Evolutionary conservation across 306 rosid species (phyloP), one percentile per base, ranked within the genome.

Genomic region (Dalbergia cochinchinensis): DNA sequence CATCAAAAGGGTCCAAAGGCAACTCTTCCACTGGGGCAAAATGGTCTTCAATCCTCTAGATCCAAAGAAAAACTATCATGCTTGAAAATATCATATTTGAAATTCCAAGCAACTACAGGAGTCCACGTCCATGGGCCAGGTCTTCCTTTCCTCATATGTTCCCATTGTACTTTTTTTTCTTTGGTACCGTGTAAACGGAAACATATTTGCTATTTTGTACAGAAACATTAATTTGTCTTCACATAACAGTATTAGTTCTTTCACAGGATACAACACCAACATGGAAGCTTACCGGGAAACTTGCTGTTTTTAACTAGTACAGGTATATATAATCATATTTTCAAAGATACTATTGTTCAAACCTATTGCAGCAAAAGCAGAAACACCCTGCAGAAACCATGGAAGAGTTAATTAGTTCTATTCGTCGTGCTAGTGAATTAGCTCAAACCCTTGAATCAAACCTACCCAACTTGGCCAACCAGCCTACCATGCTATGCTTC

Each of bases 71-170:
- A 37, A 61, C 26, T 22, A 10, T 68, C 18, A 14, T 39, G 35
- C 67, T 80, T 82, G 83, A 84, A 87, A 84, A 1, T 26, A 10
- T 68, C 19, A 15, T 39, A 18, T 72, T 80, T 82, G 83, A 84
- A 87, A 84, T 76, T 76, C 66, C 77, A 12, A 58, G 48, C 26
- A 74, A 45, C 73, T 48, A 26, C 63, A 86, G 4, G 53, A 82
- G 10, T 74, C 37, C 37, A 76, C 50, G 72, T 63, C 81, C 94
- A 85, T 48, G 59, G 97, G 86, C 96, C 16, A 13, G 80, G 96
- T 93, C 97, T 10, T 79, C 69, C 5, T 58, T 86, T 73, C 41
- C 22, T 69, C 44, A 73, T 55, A n/a, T 15, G 11, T 53, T 82
- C 58, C 41, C 79, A 15, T 8, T 68, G 59, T 11, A 15, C 33